A percentile compares a stretch with the other conserved stretches of the same genome.
These are phyloP conservation scores for Venturiaceae sp. DNA, from an alignment of 2,329 filamentous ascomycete genomes.

Conservation along the genomic window DNA sequence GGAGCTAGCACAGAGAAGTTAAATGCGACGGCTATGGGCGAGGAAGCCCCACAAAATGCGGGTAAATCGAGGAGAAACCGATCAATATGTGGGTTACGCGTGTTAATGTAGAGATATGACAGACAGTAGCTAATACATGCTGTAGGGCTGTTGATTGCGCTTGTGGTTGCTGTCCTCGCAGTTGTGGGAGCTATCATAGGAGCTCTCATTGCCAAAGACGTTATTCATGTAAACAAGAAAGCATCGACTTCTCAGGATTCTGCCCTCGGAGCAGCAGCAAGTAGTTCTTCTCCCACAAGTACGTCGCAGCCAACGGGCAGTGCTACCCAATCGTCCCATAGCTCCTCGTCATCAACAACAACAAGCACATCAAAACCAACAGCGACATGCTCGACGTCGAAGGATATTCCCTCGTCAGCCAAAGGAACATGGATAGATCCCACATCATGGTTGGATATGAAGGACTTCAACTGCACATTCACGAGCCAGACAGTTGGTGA, in stretches of 20 bases:
- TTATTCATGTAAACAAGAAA: not conserved
- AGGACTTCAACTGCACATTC: constrained; percentile 88
- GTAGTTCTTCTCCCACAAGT: not conserved
- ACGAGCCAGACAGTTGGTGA: constrained; percentile 75
- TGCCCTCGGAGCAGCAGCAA: not conserved
- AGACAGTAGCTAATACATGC: not conserved
- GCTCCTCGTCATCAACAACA: not conserved
- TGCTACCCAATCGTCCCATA: not conserved
- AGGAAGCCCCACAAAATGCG: not conserved
- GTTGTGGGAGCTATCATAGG: constrained; percentile 33
- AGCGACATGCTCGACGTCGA: constrained; percentile 5
- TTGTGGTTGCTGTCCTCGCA: not conserved
- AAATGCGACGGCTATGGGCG: not conserved
- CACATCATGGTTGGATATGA: constrained; percentile 82
- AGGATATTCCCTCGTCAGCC: constrained; percentile 43
- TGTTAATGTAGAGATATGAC: not conserved
- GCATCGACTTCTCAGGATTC: not conserved
- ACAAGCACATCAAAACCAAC: constrained; percentile 4
- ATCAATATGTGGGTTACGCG: not conserved
- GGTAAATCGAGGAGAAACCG: not conserved
- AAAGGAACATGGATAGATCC: constrained; percentile 76
- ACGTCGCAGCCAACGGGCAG: not conserved
- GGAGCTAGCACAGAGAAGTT: not conserved
- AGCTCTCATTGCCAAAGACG: constrained; percentile 2
- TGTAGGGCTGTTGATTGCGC: not conserved